These are phyloP conservation scores for Naegleria lovaniensis DNA, from an alignment of 208 protist species.

Conservation along the genomic window DNA sequence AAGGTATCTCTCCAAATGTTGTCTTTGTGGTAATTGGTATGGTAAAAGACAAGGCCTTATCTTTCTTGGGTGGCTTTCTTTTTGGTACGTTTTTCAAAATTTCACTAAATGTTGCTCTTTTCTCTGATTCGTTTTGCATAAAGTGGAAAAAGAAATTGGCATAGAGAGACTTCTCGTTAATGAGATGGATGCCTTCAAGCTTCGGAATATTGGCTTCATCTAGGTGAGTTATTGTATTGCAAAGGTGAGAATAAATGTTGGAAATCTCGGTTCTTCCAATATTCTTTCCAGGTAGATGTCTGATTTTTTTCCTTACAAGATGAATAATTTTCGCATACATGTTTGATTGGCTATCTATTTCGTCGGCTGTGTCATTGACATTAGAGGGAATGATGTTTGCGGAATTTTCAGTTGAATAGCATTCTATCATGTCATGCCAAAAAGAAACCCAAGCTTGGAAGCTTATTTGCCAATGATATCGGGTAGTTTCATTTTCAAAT, in stretches of 20 bases:
- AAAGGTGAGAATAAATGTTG: background rate
- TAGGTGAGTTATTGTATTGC: background rate
- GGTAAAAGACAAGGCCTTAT: background rate
- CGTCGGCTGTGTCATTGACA: background rate
- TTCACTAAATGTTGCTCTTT: background rate
- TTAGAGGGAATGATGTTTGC: background rate
- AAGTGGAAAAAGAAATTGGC: background rate
- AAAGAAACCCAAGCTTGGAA: background rate
- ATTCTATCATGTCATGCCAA: background rate
- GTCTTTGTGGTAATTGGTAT: background rate
- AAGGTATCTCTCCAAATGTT: background rate
- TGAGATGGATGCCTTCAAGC: background rate
- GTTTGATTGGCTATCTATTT: background rate
- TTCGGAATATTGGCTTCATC: background rate
- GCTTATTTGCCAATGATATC: background rate
- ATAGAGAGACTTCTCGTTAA: background rate
- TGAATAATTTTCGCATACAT: background rate
- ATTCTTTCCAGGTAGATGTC: background rate
- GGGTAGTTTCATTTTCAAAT: background rate
- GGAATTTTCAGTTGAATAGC: background rate
- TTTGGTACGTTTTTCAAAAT: background rate
- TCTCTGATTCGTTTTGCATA: background rate
- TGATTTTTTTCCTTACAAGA: background rate
- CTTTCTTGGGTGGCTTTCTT: too few relatives aligned
- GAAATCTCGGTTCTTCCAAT: background rate